A percentile compares a stretch with the other conserved stretches of the same genome.
These are phyloP conservation scores for Obelidium mucronatum DNA, from an alignment of 192 early-diverging fungal genomes.

Conservation along the genomic window DNA sequence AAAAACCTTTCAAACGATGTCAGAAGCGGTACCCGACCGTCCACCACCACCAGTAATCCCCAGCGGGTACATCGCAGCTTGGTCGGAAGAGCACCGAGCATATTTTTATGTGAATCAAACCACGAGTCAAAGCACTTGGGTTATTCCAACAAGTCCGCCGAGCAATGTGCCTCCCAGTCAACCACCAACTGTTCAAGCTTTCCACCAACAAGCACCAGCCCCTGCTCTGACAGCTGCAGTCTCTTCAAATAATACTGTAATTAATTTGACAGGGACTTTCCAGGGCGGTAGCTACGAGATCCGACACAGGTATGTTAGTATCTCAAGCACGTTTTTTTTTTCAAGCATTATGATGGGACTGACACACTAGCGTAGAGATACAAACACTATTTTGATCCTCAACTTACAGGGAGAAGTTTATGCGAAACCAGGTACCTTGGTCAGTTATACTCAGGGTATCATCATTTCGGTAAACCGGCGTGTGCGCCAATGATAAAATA, in stretches of 20 bases:
- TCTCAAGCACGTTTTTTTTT: background rate
- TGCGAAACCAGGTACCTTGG: slow-evolving; percentile 7
- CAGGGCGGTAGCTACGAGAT: slow-evolving; percentile 7
- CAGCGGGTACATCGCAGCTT: background rate
- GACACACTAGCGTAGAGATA: slow-evolving; percentile 6
- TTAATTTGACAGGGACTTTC: background rate
- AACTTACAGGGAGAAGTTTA: background rate
- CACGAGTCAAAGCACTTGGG: background rate
- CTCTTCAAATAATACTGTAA: background rate
- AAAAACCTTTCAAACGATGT: background rate
- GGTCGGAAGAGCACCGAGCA: background rate
- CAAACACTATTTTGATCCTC: background rate
- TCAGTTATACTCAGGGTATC: background rate
- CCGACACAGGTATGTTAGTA: background rate
- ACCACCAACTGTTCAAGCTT: background rate
- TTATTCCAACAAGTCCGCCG: background rate
- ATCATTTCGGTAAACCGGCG: background rate
- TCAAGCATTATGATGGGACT: too few species aligned
- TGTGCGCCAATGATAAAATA: too few species aligned
- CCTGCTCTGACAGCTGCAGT: background rate
- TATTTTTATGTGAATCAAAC: background rate
- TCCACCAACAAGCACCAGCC: background rate
- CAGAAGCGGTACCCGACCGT: background rate
- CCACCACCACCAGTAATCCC: background rate
- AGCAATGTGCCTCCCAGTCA: background rate